Percentiles rank a stretch among this genome's conserved stretches.
These are phyloP conservation scores for Pneumocystis wakefieldiae DNA, from an alignment of 1,139 yeast species.

Conservation along the genomic window DNA sequence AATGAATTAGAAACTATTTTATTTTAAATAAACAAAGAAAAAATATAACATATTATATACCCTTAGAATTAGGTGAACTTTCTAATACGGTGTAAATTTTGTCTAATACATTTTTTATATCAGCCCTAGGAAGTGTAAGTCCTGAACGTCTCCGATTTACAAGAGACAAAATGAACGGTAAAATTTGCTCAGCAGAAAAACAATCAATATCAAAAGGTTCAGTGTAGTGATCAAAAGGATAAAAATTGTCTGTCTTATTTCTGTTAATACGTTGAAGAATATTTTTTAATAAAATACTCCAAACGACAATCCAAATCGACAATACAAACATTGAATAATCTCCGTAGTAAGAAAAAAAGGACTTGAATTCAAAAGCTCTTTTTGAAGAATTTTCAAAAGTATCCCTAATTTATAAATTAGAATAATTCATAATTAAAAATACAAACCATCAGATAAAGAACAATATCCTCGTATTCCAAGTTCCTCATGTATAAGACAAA, in stretches of 20 bases:
- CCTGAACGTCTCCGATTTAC: constrained; percentile 47
- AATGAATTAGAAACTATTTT: not conserved
- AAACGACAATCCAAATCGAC: constrained; percentile 58
- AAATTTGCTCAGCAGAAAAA: constrained; percentile 41
- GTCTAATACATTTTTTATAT: constrained; percentile 58
- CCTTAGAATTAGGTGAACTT: constrained; percentile 14
- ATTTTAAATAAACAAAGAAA: not conserved
- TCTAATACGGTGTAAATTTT: constrained; percentile 60
- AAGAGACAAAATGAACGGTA: constrained; percentile 47
- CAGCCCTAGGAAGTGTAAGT: constrained; percentile 37
- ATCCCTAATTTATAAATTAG: not conserved
- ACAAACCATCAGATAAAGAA: constrained; percentile 42
- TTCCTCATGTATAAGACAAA: constrained; percentile 52
- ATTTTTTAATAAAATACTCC: constrained; percentile 18
- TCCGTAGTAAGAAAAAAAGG: constrained; percentile 27
- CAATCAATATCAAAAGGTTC: constrained; percentile 30
- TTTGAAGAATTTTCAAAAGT: constrained; percentile 47
- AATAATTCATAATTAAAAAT: not conserved
- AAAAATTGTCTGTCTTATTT: constrained; percentile 34
- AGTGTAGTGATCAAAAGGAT: constrained; percentile 57
- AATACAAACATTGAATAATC: constrained; percentile 57
- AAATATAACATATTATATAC: constrained; percentile 5
- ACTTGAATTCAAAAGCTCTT: constrained; percentile 38
- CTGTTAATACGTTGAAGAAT: not conserved
- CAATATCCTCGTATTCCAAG: constrained; percentile 60